Evolutionary conservation across 768 basidiomycete species (phyloP).

Genomic region (Amanita molliuscula): DNA sequence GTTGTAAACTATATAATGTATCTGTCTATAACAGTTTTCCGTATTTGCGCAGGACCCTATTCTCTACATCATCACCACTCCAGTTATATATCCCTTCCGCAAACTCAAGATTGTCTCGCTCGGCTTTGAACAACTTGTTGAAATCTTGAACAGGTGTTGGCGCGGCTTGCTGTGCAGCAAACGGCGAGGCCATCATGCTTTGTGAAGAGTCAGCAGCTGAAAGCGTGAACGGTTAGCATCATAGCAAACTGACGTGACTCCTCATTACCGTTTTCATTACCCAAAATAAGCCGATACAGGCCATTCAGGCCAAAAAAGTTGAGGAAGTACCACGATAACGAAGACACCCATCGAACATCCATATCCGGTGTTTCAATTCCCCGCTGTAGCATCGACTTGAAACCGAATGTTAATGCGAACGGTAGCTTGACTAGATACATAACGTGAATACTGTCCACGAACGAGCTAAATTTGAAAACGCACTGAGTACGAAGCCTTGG

Average conservation of each 20-base stretch:
- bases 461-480: constrained; percentile 24
- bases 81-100: constrained; percentile 80
- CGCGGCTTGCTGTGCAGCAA: constrained; percentile 37
- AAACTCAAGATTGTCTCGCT: constrained; percentile 88
- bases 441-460: neutral
- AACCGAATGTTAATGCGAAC: constrained; percentile 92
- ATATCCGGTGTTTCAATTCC: constrained; percentile 93
- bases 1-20: constrained; percentile 1
- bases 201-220: constrained; percentile 73
- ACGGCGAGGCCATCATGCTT: constrained; percentile 64
- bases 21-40: constrained; percentile 34
- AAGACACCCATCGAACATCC: constrained; percentile 99
- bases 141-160: constrained; percentile 72
- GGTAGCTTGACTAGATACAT: constrained; percentile 73
- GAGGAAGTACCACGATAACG: constrained; percentile 97
- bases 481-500: constrained; percentile 95
- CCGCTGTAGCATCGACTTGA: constrained; percentile 96
- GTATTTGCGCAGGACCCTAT: constrained; percentile 67
- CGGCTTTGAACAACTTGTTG: constrained; percentile 82
- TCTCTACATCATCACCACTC: constrained; percentile 75
- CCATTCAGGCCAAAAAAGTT: constrained; percentile 98
- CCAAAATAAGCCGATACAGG: constrained; percentile 87
- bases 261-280: constrained; percentile 68
- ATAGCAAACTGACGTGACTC: neutral
- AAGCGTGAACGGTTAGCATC: constrained; percentile 10